Conservation (phyloP, 495 filamentous ascomycete genomes). For the Hyaloscypha hepaticicola region DNA sequence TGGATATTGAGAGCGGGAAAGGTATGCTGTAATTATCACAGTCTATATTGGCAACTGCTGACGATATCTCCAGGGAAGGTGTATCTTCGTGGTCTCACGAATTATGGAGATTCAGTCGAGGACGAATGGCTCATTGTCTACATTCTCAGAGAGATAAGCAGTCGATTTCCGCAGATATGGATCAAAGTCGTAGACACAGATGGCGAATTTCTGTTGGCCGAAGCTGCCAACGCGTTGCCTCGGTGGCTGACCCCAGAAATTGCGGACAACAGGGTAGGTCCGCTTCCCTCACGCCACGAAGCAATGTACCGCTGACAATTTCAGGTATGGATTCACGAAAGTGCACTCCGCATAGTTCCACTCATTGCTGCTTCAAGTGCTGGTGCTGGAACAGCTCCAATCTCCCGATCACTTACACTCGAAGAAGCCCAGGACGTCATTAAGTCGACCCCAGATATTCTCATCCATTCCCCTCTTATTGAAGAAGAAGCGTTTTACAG, state of each 20-base stretch:
- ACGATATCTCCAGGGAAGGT: conserved; percentile 35
- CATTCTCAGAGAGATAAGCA: conserved; percentile 79
- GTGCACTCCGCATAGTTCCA: conserved; percentile 74
- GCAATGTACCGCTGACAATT: neutral
- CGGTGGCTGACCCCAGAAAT: conserved; percentile 92
- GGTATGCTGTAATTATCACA: conserved; percentile 42
- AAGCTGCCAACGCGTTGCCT: conserved; percentile 86
- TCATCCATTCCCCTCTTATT: conserved; percentile 66
- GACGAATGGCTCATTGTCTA: conserved; percentile 98
- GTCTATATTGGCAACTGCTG: conserved; percentile 7
- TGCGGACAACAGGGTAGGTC: conserved; percentile 70
- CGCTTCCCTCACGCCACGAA: neutral
- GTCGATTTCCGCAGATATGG: conserved; percentile 73
- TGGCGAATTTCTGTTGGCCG: conserved; percentile 92
- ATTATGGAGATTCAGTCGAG: conserved; percentile 90
- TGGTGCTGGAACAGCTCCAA: conserved; percentile 36
- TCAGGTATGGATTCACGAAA: conserved; percentile 74
- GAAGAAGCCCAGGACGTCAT: conserved; percentile 60
- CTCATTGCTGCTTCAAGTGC: conserved; percentile 36
- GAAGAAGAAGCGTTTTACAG: conserved; percentile 91
- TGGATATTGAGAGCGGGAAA: conserved; percentile 57
- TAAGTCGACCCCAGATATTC: conserved; percentile 44
- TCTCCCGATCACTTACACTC: conserved; percentile 50
- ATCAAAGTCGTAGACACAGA: conserved; percentile 80
- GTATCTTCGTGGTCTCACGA: conserved; percentile 68